Evolutionary conservation across 495 filamentous ascomycete genomes (phyloP).

Genomic region (Rusavskia elegans): DNA sequence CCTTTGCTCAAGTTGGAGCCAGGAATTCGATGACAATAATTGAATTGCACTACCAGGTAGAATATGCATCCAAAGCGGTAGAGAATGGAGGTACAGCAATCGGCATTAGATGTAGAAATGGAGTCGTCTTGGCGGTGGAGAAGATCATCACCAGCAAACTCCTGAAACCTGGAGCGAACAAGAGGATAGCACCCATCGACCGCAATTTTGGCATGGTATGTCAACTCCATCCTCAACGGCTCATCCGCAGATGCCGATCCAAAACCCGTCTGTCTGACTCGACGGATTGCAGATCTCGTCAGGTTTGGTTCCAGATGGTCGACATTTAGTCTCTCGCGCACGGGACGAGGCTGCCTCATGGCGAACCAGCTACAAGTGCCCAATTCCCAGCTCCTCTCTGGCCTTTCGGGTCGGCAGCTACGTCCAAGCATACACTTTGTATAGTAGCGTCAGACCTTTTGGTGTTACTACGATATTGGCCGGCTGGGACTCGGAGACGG

Average conservation of each 20-base stretch:
- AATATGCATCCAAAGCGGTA: slow-evolving; percentile 96
- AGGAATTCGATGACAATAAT: too few species aligned
- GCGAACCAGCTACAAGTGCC: slow-evolving; percentile 79
- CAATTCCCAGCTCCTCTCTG: slow-evolving; percentile 73
- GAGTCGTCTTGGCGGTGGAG: slow-evolving; percentile 89
- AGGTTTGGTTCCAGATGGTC: slow-evolving; percentile 84
- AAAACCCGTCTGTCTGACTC: not conserved
- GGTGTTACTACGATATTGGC: slow-evolving; percentile 89
- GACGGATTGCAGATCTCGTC: slow-evolving; percentile 55
- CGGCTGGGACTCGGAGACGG: slow-evolving; percentile 78
- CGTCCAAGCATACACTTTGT: slow-evolving; percentile 92
- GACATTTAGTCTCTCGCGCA: slow-evolving; percentile 87
- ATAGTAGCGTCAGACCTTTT: slow-evolving; percentile 89
- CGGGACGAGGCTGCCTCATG: slow-evolving; percentile 82
- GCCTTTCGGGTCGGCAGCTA: slow-evolving; percentile 86
- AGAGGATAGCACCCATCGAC: slow-evolving; percentile 89
- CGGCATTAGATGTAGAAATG: slow-evolving; percentile 94
- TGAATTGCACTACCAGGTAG: slow-evolving; percentile 38
- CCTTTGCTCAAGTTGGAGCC: not conserved
- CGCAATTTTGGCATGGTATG: slow-evolving; percentile 80
- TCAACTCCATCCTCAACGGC: not conserved
- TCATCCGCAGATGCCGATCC: not conserved
- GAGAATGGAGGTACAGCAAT: slow-evolving; percentile 95
- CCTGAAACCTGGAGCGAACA: slow-evolving; percentile 83
- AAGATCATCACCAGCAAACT: slow-evolving; percentile 93